phyloP scores from a whole-genome alignment of 1,284 basidiomycete species.

The Trichosporon sp. region DNA sequence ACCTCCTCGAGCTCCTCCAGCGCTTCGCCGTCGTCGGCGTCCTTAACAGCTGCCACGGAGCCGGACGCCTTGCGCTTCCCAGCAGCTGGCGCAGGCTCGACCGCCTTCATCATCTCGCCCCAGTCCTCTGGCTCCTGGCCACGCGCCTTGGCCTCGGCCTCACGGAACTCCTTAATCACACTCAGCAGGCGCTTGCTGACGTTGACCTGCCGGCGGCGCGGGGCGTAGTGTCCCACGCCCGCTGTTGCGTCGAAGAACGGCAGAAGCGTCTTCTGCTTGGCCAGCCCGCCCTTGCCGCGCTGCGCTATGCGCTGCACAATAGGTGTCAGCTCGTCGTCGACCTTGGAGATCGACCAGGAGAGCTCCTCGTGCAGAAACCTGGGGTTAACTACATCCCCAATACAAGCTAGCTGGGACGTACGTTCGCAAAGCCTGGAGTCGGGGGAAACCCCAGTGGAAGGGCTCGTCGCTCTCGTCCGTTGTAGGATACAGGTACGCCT shows the following conservation, averaged over 20 bases:
- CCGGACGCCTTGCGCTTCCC: slow-evolving; percentile 40
- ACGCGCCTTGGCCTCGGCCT: slow-evolving; percentile 55
- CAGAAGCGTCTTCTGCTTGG: slow-evolving; percentile 63
- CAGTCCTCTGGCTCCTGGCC: slow-evolving; percentile 41
- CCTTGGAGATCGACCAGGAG: slow-evolving; percentile 81
- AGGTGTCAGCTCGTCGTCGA: slow-evolving; percentile 87
- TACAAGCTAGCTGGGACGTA: slow-evolving; percentile 56
- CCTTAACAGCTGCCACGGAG: not conserved
- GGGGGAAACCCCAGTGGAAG: slow-evolving; percentile 96
- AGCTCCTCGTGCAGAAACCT: slow-evolving; percentile 85
- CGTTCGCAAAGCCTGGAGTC: slow-evolving; percentile 85
- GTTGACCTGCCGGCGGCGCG: slow-evolving; percentile 75
- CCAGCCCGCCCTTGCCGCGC: slow-evolving; percentile 67
- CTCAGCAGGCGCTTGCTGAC: slow-evolving; percentile 81
- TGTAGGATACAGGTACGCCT: slow-evolving; percentile 88
- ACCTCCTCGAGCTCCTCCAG: not conserved
- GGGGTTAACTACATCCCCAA: slow-evolving; percentile 20
- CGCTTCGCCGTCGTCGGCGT: not conserved
- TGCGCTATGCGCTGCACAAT: slow-evolving; percentile 89
- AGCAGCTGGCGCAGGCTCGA: slow-evolving; percentile 45
- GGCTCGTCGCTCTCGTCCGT: slow-evolving; percentile 90
- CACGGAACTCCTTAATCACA: slow-evolving; percentile 81
- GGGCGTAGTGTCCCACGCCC: slow-evolving; percentile 63
- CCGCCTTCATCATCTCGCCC: slow-evolving; percentile 52
- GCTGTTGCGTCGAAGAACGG: slow-evolving; percentile 62